Base-by-base conservation (phyloP, 805 yeast genomes). In the Cyberlindnera samutprakarnensis region DNA sequence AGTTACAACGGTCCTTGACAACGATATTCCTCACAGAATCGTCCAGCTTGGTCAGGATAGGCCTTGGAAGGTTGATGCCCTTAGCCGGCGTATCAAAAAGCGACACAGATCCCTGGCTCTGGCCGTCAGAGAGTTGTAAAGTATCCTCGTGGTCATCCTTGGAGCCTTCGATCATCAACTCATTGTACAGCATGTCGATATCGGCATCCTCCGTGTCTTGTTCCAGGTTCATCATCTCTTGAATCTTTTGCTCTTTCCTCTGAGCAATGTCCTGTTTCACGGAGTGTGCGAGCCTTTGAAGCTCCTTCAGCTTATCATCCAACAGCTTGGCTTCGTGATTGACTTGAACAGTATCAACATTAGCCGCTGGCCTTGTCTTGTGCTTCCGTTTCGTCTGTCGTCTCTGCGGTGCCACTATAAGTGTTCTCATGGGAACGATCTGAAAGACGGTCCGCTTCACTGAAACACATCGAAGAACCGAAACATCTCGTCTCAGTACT, bases 1-100 rank as follows among this genome's bases (percentile, higher is more conserved):
- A 71, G 41, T 69, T 60, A 37, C 65, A 70, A 30, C 53, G 41
- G 5, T 59, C 54, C 37, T 57, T 58, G 7, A 63, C 56, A 1
- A 64, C 62, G 24, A 70, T 50, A 42, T 54, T 57, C 28, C 51
- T 57, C 1, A 64, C 52, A 0, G 70, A 53, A 16, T 64, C 56
- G 0, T 72, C 75, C 5, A 71, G 44, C 28, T 55, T 55, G 3
- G 54, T 57, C 11, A 53, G 37, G 7, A 70, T 51, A 0, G 54
- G 19, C 1, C 42, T 44, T 1, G 73, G 71, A 3, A 70, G 25
- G 4, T 44, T 17, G 14, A 43, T 39, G 2, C 51, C 49, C 12
- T 32, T 31, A 12, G 56, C 51, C 1, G 54, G 54, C 7, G 27
- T 21, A 28, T 50, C 40, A 25, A 52, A 51, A n/a, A 49, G 25